Evolutionary conservation across 768 basidiomycete species (phyloP).

Genomic region (Lentinula lateritia): DNA sequence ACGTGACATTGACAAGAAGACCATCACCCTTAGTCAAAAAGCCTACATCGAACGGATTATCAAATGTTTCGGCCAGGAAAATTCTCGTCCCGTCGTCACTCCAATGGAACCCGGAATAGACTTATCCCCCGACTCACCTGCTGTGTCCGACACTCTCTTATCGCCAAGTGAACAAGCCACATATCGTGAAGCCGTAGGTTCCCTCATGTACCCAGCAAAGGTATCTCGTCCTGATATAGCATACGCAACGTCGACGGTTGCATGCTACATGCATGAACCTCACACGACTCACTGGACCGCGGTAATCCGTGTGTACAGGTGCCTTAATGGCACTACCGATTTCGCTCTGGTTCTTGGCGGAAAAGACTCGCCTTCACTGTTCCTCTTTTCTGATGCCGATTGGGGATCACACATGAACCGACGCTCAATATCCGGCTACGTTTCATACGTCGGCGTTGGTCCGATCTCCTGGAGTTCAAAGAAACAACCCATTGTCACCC

Average conservation of each 20-base stretch:
- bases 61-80: constrained; percentile 13
- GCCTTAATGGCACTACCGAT: constrained; percentile 13
- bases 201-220: constrained; percentile 10
- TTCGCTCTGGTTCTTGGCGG: constrained; percentile 5
- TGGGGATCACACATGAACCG: constrained; percentile 14
- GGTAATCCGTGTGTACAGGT: constrained; percentile 11
- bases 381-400: constrained; percentile 11
- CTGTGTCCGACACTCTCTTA: neutral
- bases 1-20: constrained; percentile 11
- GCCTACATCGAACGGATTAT: constrained; percentile 18
- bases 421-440: constrained; percentile 25
- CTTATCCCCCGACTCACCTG: constrained; percentile 6
- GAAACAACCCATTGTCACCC: constrained; percentile 25
- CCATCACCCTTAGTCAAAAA: constrained; percentile 19
- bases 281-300: constrained; percentile 10
- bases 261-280: constrained; percentile 11
- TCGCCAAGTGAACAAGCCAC: neutral
- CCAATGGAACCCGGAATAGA: constrained; percentile 22
- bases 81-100: constrained; percentile 15
- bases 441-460: constrained; percentile 21
- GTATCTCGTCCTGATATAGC: constrained; percentile 12
- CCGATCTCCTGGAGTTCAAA: constrained; percentile 27
- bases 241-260: constrained; percentile 9
- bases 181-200: constrained; percentile 10
- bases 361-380: neutral